Percentiles rank a stretch among this genome's conserved stretches.
phyloP scores from a whole-genome alignment of 352 stramenopile genomes.

The Pythium dissimile region DNA sequence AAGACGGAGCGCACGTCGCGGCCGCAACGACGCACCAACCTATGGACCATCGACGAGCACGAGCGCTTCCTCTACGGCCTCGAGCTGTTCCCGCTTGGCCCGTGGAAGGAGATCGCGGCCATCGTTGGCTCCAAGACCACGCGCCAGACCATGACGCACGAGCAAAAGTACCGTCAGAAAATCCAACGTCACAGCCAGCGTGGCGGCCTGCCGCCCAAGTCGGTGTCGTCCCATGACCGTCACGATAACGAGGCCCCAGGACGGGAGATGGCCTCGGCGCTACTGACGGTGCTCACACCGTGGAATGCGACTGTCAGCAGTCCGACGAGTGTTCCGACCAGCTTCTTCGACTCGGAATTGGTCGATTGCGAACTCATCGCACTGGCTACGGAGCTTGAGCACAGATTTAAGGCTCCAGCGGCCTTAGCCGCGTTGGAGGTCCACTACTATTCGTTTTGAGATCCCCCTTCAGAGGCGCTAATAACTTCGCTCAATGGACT shows the following conservation, averaged over 20 bases:
- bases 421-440: neutral
- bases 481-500: neutral
- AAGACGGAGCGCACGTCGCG: neutral
- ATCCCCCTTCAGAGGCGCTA: no score
- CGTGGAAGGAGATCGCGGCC: slow-evolving; percentile 50
- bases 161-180: slow-evolving; percentile 43
- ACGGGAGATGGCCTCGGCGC: no score
- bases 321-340: neutral
- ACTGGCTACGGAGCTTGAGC: neutral
- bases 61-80: slow-evolving; percentile 46
- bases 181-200: slow-evolving; percentile 9
- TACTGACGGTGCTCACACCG: neutral
- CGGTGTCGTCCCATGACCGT: no score
- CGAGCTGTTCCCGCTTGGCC: slow-evolving; percentile 42
- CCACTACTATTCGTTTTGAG: neutral
- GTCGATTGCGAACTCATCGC: neutral
- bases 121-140: slow-evolving; percentile 1
- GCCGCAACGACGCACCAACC: slow-evolving; percentile 7
- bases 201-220: neutral
- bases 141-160: slow-evolving; percentile 53
- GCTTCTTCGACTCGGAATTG: neutral
- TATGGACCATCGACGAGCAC: slow-evolving; percentile 49
- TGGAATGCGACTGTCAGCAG: neutral
- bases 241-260: no score
- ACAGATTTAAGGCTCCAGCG: neutral